Percentiles rank a stretch among this genome's conserved stretches.
phyloP scores from a whole-genome alignment of 73 alveolate genomes.

The Paramecium sonneborni region DNA sequence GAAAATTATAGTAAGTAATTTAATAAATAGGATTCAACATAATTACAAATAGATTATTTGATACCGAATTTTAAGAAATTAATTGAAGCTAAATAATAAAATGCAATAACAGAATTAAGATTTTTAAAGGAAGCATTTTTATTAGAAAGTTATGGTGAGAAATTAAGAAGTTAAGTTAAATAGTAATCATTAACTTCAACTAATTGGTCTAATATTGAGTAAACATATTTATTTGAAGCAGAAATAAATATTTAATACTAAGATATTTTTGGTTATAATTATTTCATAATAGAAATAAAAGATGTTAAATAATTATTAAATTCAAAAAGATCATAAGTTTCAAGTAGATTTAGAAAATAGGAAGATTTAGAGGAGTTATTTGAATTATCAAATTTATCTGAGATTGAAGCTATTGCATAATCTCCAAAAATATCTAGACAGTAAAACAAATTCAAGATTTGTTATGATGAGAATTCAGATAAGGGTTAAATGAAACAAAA shows the following conservation, averaged over 20 bases:
- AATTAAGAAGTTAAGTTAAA: neutral
- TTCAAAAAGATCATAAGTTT: neutral
- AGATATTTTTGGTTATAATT: slow-evolving; percentile 14
- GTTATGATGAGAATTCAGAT: neutral
- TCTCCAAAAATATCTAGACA: neutral
- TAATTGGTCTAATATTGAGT: neutral
- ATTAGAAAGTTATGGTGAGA: neutral
- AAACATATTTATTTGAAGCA: neutral
- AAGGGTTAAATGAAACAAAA: neutral
- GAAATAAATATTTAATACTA: neutral
- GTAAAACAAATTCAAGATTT: neutral
- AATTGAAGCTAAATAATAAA: neutral
- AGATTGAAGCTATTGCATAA: neutral
- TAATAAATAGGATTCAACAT: neutral
- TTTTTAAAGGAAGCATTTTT: neutral
- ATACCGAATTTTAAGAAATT: neutral
- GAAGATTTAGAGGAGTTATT: neutral
- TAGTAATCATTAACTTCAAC: neutral
- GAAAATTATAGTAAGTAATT: neutral
- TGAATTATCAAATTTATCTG: neutral
- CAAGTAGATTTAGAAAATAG: neutral
- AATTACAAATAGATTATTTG: neutral
- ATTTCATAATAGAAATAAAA: neutral
- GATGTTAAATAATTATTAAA: neutral
- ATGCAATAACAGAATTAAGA: neutral